These are phyloP conservation scores for Tuber aestivum DNA, from an alignment of 495 filamentous ascomycete species.

Conservation along the genomic window DNA sequence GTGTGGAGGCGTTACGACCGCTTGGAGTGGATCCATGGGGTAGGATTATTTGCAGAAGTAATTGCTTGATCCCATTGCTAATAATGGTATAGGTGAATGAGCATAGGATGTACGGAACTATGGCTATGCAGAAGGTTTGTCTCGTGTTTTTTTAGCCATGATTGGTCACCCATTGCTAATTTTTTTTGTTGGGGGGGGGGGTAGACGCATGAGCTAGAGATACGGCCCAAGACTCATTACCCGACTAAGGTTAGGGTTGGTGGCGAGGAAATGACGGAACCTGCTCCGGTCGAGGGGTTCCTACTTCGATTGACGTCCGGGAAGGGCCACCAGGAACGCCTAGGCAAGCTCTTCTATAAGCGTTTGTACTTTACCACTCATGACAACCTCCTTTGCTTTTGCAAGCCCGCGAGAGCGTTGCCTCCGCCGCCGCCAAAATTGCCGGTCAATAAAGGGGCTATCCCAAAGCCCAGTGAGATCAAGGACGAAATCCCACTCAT, in stretches of 20 bases:
- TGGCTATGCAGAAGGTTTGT: slow-evolving; percentile 57
- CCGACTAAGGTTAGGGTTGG: slow-evolving; percentile 49
- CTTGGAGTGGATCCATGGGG: slow-evolving; percentile 67
- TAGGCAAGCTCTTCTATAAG: slow-evolving; percentile 65
- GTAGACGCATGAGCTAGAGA: slow-evolving; percentile 63
- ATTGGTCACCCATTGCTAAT: neutral
- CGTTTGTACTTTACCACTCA: slow-evolving; percentile 65
- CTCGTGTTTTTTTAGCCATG: neutral
- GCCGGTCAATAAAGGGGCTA: slow-evolving; percentile 44
- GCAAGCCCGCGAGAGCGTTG: slow-evolving; percentile 56
- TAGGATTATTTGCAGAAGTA: slow-evolving; percentile 1
- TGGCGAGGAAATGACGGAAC: slow-evolving; percentile 52
- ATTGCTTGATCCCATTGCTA: slow-evolving; percentile 8
- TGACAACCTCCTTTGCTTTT: slow-evolving; percentile 63
- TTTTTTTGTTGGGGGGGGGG: too few relatives aligned
- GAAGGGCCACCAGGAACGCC: slow-evolving; percentile 54
- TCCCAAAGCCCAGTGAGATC: slow-evolving; percentile 56
- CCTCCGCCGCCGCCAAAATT: slow-evolving; percentile 63
- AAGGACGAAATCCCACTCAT: slow-evolving; percentile 56
- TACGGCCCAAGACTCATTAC: slow-evolving; percentile 66
- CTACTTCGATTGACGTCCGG: slow-evolving; percentile 64
- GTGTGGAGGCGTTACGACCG: slow-evolving; percentile 74
- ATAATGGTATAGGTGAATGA: slow-evolving; percentile 49
- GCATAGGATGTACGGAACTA: slow-evolving; percentile 66
- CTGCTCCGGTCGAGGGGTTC: slow-evolving; percentile 65